phyloP scores from a whole-genome alignment of 495 filamentous ascomycete genomes.

The Gamarada debralockiae region DNA sequence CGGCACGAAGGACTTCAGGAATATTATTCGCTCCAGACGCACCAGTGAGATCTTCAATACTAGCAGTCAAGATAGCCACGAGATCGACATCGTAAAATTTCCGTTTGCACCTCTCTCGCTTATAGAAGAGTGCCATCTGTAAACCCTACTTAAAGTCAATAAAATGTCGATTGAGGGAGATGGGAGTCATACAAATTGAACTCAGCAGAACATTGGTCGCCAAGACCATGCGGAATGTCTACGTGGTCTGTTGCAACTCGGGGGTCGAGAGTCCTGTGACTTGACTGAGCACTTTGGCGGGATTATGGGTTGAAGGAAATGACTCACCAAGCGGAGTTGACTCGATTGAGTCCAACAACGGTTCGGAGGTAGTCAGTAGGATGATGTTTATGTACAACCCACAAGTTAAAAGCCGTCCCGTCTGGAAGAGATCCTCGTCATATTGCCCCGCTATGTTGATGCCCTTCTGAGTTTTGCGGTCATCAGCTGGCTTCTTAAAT shows the following conservation, averaged over 20 bases:
- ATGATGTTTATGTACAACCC: slow-evolving; percentile 84
- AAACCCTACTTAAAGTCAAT: too few relatives aligned
- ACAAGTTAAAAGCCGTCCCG: slow-evolving; percentile 69
- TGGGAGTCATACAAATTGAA: slow-evolving; percentile 48
- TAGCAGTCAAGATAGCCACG: slow-evolving; percentile 60
- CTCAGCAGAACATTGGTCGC: slow-evolving; percentile 65
- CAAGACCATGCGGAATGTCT: too few relatives aligned
- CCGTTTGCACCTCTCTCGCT: slow-evolving; percentile 67
- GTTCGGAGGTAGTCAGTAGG: slow-evolving; percentile 78
- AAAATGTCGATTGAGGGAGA: too few relatives aligned
- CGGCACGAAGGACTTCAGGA: slow-evolving; percentile 61
- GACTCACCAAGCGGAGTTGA: too few relatives aligned
- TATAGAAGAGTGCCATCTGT: slow-evolving; percentile 77
- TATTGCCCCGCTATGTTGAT: slow-evolving; percentile 54
- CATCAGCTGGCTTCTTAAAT: slow-evolving; percentile 52
- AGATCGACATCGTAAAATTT: slow-evolving; percentile 63
- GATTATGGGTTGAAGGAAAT: too few relatives aligned
- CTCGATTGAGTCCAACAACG: slow-evolving; percentile 75
- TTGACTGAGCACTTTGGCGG: too few relatives aligned
- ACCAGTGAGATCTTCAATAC: slow-evolving; percentile 61
- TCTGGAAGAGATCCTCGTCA: slow-evolving; percentile 85
- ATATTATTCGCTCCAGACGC: slow-evolving; percentile 69
- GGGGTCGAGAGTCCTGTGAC: too few relatives aligned
- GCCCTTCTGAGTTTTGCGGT: slow-evolving; percentile 34
- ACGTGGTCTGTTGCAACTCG: too few relatives aligned